A percentile compares a stretch with the other conserved stretches of the same genome.
These are phyloP conservation scores for Auxenochlorella pyrenoidosa DNA, from an alignment of 139 green algal genomes.

Conservation along the genomic window DNA sequence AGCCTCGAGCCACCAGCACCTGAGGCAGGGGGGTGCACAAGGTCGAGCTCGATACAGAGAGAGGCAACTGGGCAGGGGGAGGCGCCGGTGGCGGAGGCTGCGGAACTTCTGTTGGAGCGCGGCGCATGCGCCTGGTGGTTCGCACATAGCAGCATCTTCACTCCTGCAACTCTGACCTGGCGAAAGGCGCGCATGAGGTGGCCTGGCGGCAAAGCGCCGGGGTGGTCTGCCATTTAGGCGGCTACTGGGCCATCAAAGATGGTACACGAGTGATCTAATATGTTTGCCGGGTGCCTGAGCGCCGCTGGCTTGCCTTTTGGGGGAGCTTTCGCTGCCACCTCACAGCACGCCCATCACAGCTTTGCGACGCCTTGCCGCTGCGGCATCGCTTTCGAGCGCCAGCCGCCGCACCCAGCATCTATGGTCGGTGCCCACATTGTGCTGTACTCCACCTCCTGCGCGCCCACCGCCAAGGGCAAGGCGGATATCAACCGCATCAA, in stretches of 20 bases:
- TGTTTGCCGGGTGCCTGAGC: no score
- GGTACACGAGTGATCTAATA: no score
- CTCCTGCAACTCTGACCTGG: not conserved
- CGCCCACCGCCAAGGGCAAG: slow-evolving; percentile 55
- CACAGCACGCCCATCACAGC: not conserved
- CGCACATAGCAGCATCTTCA: no score
- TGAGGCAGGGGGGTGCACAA: not conserved
- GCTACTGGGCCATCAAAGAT: no score
- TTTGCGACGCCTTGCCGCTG: not conserved
- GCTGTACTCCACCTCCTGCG: slow-evolving; percentile 57
- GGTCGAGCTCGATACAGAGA: no score
- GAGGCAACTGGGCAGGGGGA: no score
- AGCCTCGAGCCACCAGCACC: slow-evolving; percentile 13
- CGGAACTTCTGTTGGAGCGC: no score
- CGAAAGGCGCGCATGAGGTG: slow-evolving; percentile 22
- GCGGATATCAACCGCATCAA: slow-evolving; percentile 58
- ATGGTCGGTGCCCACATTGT: slow-evolving; percentile 42
- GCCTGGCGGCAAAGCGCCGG: not conserved
- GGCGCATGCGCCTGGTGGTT: no score
- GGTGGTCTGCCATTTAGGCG: not conserved
- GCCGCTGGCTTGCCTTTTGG: no score
- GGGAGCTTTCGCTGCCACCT: no score
- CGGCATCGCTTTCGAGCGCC: no score
- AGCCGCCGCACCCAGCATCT: not conserved
- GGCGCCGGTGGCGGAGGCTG: no score